Conservation (phyloP, 257 asterid genomes). For the Plectranthus barbatus region DNA sequence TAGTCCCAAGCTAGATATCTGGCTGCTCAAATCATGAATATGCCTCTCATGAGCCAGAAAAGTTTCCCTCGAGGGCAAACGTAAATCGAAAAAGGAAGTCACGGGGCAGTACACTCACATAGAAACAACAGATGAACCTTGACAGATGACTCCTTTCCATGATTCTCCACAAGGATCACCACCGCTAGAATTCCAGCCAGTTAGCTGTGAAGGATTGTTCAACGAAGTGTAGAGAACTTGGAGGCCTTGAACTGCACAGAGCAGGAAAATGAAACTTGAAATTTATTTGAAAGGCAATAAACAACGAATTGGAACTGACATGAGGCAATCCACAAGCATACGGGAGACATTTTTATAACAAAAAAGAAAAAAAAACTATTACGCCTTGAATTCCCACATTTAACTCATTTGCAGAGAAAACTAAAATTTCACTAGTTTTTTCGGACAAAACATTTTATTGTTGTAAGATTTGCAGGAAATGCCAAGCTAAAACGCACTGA, state of each 20-base stretch:
- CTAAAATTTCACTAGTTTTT: not conserved
- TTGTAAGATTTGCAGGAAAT: not conserved
- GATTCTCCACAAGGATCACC: slow-evolving; percentile 97
- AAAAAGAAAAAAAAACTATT: not conserved
- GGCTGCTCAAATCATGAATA: slow-evolving; percentile 47
- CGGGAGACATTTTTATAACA: not conserved
- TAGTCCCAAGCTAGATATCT: slow-evolving; percentile 68
- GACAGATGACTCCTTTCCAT: slow-evolving; percentile 81
- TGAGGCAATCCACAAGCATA: slow-evolving; percentile 12
- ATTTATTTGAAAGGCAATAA: slow-evolving; percentile 5
- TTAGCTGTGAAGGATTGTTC: slow-evolving; percentile 69
- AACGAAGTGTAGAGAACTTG: slow-evolving; percentile 73
- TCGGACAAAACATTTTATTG: not conserved
- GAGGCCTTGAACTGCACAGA: slow-evolving; percentile 74
- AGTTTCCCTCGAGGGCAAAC: not conserved
- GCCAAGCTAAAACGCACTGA: not conserved
- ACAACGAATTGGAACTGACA: not conserved
- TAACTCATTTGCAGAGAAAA: slow-evolving; percentile 13
- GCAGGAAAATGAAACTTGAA: slow-evolving; percentile 6
- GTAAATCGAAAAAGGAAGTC: not conserved
- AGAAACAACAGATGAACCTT: slow-evolving; percentile 69
- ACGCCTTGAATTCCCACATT: slow-evolving; percentile 7
- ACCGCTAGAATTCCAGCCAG: slow-evolving; percentile 76
- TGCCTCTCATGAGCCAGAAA: not conserved
- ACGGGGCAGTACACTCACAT: slow-evolving; percentile 46